Percentiles rank a stretch among this genome's conserved stretches.
Conservation (phyloP, 2,329 filamentous ascomycete genomes). For the Pseudocercospora crystallina region DNA sequence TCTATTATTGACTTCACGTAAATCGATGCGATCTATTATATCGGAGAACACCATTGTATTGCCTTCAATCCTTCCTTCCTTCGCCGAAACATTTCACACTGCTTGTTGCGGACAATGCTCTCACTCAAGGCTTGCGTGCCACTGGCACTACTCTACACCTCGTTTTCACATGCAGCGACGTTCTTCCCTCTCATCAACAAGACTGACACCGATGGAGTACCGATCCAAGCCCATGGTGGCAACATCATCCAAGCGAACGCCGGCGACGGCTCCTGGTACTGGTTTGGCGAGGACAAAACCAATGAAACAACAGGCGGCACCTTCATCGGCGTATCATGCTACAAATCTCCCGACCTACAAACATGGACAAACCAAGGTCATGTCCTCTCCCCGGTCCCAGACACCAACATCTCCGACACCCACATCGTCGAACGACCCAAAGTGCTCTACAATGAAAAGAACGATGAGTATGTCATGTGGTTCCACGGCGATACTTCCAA, state of each 20-base stretch:
- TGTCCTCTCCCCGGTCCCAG: slow-evolving; percentile 53
- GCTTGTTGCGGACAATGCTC: not conserved
- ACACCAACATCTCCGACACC: slow-evolving; percentile 36
- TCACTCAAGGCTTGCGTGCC: not conserved
- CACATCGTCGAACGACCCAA: slow-evolving; percentile 68
- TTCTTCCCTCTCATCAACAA: slow-evolving; percentile 30
- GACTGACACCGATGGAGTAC: slow-evolving; percentile 44
- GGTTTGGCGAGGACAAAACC: slow-evolving; percentile 69
- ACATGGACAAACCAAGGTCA: slow-evolving; percentile 64
- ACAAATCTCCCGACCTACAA: slow-evolving; percentile 62
- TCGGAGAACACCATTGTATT: not conserved
- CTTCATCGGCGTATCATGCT: slow-evolving; percentile 68
- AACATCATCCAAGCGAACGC: slow-evolving; percentile 57
- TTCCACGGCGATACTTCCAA: slow-evolving; percentile 64
- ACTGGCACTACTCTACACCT: slow-evolving; percentile 8
- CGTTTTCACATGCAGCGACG: slow-evolving; percentile 14
- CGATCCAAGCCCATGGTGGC: slow-evolving; percentile 66
- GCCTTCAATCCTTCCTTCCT: not conserved
- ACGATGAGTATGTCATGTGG: slow-evolving; percentile 65
- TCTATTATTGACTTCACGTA: not conserved
- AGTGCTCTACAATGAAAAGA: slow-evolving; percentile 66
- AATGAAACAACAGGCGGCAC: slow-evolving; percentile 47
- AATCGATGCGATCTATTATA: not conserved
- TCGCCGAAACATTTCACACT: not conserved
- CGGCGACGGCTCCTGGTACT: slow-evolving; percentile 59